Evolutionary conservation across 495 filamentous ascomycete genomes (phyloP).

Genomic region (Xylaria sp.): DNA sequence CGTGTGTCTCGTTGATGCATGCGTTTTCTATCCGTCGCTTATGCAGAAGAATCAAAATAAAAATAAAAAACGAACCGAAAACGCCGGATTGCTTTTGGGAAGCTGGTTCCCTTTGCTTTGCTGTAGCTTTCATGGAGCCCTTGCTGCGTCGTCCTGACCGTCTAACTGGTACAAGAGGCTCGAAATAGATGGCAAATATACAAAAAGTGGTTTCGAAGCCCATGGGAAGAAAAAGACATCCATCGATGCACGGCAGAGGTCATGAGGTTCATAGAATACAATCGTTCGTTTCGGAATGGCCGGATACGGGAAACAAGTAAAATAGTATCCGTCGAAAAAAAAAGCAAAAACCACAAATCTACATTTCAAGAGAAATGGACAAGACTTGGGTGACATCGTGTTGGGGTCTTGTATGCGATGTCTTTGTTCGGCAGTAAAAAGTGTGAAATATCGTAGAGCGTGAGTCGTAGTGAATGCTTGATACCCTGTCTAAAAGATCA

Average conservation of each 20-base stretch:
- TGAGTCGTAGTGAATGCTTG: background rate
- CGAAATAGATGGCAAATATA: background rate
- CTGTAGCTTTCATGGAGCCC: background rate
- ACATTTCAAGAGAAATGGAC: background rate
- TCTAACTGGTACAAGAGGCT: background rate
- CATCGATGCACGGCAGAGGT: conserved; percentile 1
- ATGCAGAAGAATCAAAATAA: conserved; percentile 9
- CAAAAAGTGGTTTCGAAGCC: background rate
- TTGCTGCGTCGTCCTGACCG: background rate
- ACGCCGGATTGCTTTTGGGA: conserved; percentile 18
- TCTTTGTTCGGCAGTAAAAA: background rate
- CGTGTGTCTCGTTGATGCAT: conserved; percentile 24
- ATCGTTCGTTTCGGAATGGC: conserved; percentile 2
- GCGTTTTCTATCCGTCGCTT: conserved; percentile 26
- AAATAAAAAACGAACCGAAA: conserved; percentile 14
- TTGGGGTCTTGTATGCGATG: background rate
- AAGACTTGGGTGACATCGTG: background rate
- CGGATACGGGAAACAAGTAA: background rate
- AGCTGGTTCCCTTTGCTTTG: background rate
- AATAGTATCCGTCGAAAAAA: conserved; percentile 4
- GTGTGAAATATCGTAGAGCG: conserved; percentile 11
- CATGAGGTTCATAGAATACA: conserved; percentile 15
- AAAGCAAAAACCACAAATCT: background rate
- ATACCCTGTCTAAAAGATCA: background rate
- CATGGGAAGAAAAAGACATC: background rate